These are phyloP conservation scores for Solanum hybrid DNA, from an alignment of 305 asterid species.

Conservation along the genomic window DNA sequence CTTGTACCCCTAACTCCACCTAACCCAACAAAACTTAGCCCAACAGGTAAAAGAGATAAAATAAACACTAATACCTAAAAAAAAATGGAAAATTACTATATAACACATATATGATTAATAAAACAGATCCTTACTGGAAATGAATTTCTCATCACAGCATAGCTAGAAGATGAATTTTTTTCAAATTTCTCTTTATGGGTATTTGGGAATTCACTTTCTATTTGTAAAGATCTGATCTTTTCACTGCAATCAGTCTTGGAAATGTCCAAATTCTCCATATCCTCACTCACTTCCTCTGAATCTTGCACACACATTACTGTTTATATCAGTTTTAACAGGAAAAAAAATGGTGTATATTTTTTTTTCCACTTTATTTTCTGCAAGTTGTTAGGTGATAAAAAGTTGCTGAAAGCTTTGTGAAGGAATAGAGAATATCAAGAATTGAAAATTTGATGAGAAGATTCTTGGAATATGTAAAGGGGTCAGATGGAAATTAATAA, in stretches of 20 bases:
- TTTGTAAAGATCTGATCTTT: constrained; percentile 26
- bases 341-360: not conserved
- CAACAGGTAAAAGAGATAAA: not conserved
- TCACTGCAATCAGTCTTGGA: constrained; percentile 26
- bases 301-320: constrained; percentile 62
- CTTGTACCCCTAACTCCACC: not conserved
- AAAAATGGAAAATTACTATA: not conserved
- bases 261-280: constrained; percentile 41
- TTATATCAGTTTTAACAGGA: not conserved
- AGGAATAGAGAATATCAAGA: not conserved
- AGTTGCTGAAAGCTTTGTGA: not conserved
- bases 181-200: constrained; percentile 16
- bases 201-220: constrained; percentile 23
- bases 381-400: not conserved
- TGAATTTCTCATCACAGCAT: constrained; percentile 25
- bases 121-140: constrained; percentile 39
- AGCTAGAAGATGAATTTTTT: constrained; percentile 8
- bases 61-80: not conserved
- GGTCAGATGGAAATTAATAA: not conserved
- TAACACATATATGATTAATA: not conserved
- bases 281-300: constrained; percentile 51
- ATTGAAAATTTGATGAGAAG: not conserved
- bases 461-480: constrained; percentile 1
- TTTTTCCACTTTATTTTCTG: not conserved
- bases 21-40: not conserved